phyloP scores from a whole-genome alignment of 768 basidiomycete species.

The Lenzites betulinus region DNA sequence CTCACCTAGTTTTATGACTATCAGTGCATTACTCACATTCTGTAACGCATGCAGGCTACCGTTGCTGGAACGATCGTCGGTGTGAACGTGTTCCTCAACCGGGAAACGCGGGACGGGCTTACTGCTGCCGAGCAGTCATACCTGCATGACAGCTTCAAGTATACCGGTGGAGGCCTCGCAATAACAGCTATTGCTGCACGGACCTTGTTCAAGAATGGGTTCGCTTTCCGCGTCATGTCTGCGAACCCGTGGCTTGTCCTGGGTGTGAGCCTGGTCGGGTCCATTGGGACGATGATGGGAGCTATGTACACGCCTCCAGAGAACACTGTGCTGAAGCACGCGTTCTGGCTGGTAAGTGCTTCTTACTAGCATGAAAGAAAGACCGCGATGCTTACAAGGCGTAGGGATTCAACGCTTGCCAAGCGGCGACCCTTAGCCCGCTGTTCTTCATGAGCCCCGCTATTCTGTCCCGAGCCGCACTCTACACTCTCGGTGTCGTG shows the following conservation, averaged over 20 bases:
- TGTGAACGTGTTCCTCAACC: constrained; percentile 67
- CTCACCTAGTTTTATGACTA: not conserved
- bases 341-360: constrained; percentile 72
- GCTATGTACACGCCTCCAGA: constrained; percentile 79
- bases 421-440: constrained; percentile 84
- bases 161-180: constrained; percentile 77
- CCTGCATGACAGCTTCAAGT: constrained; percentile 78
- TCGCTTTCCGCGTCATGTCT: constrained; percentile 74
- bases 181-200: constrained; percentile 81
- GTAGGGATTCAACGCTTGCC: constrained; percentile 82
- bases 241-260: constrained; percentile 88
- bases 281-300: constrained; percentile 86
- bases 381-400: constrained; percentile 8
- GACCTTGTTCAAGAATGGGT: constrained; percentile 69
- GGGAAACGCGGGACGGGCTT: constrained; percentile 74
- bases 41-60: constrained; percentile 48
- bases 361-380: not conserved
- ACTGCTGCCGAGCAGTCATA: constrained; percentile 63
- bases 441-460: constrained; percentile 89
- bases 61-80: constrained; percentile 71
- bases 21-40: not conserved
- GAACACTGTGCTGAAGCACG: constrained; percentile 72
- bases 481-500: constrained; percentile 88
- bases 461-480: constrained; percentile 80
- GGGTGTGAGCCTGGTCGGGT: constrained; percentile 75